Conservation (phyloP, 116 monocot species). For the Thalassia testudinum region DNA sequence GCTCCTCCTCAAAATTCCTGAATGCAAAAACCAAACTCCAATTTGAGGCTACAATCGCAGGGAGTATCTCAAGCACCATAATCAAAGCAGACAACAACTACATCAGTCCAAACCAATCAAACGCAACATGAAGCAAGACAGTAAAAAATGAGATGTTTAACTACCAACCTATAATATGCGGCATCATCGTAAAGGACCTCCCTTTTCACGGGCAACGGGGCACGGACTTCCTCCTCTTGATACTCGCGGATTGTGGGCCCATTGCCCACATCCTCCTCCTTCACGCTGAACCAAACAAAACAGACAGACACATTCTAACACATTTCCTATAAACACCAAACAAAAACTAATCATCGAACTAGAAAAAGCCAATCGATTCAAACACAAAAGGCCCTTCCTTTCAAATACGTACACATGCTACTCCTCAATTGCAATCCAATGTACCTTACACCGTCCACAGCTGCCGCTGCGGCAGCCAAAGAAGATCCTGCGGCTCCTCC, state of each 20-base stretch:
- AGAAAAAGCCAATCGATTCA: no score
- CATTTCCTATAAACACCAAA: neutral
- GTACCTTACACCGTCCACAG: conserved; percentile 17
- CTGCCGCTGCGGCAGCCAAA: conserved; percentile 3
- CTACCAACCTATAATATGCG: conserved; percentile 46
- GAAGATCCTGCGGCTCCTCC: conserved; percentile 18
- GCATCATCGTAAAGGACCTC: conserved; percentile 84
- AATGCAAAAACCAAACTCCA: conserved; percentile 55
- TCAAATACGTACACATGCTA: neutral
- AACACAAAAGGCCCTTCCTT: neutral
- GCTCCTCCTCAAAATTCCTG: conserved; percentile 73
- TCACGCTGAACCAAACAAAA: conserved; percentile 6
- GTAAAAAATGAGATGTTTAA: no score
- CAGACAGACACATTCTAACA: neutral
- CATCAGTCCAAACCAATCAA: no score
- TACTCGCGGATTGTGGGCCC: conserved; percentile 8
- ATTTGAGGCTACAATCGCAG: conserved; percentile 36
- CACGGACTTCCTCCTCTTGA: conserved; percentile 47
- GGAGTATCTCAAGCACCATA: no score
- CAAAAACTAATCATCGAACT: no score
- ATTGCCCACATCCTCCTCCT: conserved; percentile 11
- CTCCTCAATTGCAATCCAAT: neutral
- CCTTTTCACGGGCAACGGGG: conserved; percentile 72
- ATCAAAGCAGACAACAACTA: no score
- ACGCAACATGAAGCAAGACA: no score